phyloP scores from a whole-genome alignment of 179 eudicot species.

The Amaranthus tricolor region DNA sequence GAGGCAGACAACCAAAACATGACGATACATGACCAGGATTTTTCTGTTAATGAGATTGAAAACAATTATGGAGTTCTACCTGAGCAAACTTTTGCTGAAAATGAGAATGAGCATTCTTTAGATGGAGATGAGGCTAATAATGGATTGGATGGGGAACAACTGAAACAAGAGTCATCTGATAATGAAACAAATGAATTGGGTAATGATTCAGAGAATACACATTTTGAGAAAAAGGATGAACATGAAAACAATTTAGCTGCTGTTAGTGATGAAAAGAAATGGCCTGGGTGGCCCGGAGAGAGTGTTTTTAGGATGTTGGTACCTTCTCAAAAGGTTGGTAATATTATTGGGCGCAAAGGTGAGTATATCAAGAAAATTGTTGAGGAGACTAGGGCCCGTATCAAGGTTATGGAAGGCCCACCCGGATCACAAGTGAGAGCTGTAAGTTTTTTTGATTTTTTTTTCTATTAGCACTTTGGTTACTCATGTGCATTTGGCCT shows the following conservation, averaged over 20 bases:
- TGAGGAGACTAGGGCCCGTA: conserved; percentile 93
- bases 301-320: conserved; percentile 89
- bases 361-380: conserved; percentile 91
- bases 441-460: conserved; percentile 49
- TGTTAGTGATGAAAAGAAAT: conserved; percentile 55
- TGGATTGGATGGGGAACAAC: conserved; percentile 24
- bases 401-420: conserved; percentile 95
- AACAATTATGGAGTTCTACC: conserved; percentile 21
- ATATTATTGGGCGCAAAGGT: conserved; percentile 96
- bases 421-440: conserved; percentile 88
- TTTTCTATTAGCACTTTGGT: not conserved
- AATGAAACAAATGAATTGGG: conserved; percentile 25
- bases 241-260: conserved; percentile 30
- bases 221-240: conserved; percentile 38
- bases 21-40: conserved; percentile 21
- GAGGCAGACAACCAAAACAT: conserved; percentile 25
- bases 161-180: conserved; percentile 23
- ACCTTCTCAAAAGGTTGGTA: conserved; percentile 90
- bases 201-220: conserved; percentile 30
- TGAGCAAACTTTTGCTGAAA: conserved; percentile 26
- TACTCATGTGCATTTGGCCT: conserved; percentile 1
- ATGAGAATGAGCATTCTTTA: conserved; percentile 25
- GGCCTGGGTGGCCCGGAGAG: conserved; percentile 99
- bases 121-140: conserved; percentile 28
- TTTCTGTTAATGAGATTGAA: conserved; percentile 22